Base-by-base conservation (phyloP, 495 filamentous ascomycete genomes). In the Rostrohypoxylon terebratum region DNA sequence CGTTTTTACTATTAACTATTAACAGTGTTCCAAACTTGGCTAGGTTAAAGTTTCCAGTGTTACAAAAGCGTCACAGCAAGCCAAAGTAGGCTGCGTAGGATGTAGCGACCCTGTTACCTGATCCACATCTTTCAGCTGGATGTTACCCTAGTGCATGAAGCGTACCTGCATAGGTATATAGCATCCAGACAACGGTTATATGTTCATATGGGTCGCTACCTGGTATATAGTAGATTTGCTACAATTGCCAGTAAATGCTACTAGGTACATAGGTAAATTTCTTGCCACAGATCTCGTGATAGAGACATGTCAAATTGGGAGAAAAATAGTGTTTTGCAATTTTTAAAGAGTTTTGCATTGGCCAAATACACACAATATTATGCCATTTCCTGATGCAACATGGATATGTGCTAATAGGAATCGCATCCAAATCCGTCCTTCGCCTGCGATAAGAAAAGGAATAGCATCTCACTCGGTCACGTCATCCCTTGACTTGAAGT, bases 401-500 rank as follows among this genome's bases (percentile, higher is more conserved):
- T 44, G n/a, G 8, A 42, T 18, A 59, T 21, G 54, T 33, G 59
- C 59, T 44, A 16, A 13, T 8, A 64, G 13, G 48, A 34, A 18
- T 21, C 47, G 21, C 34, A 53, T 54, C 36, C 13, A 65, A 18
- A 23, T 65, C 33, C 25, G 38, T 48, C 51, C 25, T 16, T 59
- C 44, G 47, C 42, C 16, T 14, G 47, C 54, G 54, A 50, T 53
- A 60, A 23, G 7, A 53, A 67, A 21, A 33, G 18, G 10, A 36
- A 51, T 16, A 36, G 47, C 38, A 50, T 57, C 23, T 16, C n/a
- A 65, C 59, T 14, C 31, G 34, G 23, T 68, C 59, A 64, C 38
- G 65, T 61, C 42, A 48, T 25, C 48, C 21, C 42, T 50, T 55
- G 36, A 54, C 21, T 55, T 20, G 33, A 66, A 55, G 55, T 34